These are phyloP conservation scores for Clonostachys solani DNA, from an alignment of 2,329 filamentous ascomycete genomes.

Conservation along the genomic window DNA sequence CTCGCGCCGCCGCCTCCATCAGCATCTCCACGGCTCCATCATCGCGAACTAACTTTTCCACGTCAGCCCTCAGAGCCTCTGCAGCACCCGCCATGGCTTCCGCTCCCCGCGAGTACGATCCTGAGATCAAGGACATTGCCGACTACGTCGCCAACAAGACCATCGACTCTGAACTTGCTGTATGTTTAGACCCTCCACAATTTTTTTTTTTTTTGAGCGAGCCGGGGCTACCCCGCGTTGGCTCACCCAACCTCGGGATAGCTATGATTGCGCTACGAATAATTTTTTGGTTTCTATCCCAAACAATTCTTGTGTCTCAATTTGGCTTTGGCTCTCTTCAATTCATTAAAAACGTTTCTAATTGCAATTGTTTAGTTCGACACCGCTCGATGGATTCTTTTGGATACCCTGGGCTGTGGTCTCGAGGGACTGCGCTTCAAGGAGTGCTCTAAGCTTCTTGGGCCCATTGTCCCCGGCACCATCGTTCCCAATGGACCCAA, in stretches of 20 bases:
- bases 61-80: conserved; percentile 40
- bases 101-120: conserved; percentile 67
- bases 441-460: conserved; percentile 92
- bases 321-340: too few relatives aligned
- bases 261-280: neutral
- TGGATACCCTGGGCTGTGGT: conserved; percentile 95
- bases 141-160: conserved; percentile 90
- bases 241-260: too few relatives aligned
- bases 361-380: conserved; percentile 62
- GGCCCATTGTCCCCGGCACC: conserved; percentile 86
- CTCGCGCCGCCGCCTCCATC: conserved; percentile 19
- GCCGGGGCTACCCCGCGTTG: neutral
- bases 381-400: conserved; percentile 92
- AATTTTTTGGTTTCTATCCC: too few relatives aligned
- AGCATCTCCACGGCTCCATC: conserved; percentile 25
- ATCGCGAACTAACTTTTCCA: conserved; percentile 38
- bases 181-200: conserved; percentile 42
- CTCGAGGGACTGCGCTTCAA: conserved; percentile 93
- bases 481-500: conserved; percentile 87
- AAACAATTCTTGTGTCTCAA: too few relatives aligned
- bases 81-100: conserved; percentile 46
- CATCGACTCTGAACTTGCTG: conserved; percentile 87
- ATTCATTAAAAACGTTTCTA: conserved; percentile 4
- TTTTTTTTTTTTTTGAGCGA: neutral
- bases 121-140: conserved; percentile 93